Evolutionary conservation across 1,284 basidiomycete genomes (phyloP), one percentile per base, ranked within the genome.

Genomic region (Dichomitus squalens): DNA sequence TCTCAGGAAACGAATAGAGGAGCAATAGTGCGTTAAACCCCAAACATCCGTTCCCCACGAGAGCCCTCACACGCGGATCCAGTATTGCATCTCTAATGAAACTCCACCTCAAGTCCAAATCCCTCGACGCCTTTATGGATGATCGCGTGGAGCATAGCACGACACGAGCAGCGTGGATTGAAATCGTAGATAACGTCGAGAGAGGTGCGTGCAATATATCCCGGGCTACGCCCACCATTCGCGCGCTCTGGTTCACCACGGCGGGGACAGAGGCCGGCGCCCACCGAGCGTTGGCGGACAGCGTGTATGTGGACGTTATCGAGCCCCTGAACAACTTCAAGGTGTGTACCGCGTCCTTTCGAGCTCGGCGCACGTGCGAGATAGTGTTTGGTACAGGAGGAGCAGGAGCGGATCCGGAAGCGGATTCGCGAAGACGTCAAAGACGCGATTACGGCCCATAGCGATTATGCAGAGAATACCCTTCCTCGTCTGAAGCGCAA

Each of bases 351-450:
- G 6, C 34, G 4, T 39, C 18, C 25, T 58, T 23, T n/a, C 20
- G 12, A 12, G 21, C 12, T 20, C 25, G 43, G 49, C 23, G 36
- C 23, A 31, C 53, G 27, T 49, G 20, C 49, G 31, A 57, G 54
- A 52, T 49, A 38, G 46, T 47, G 7, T 25, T 49, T 31, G 48
- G 31, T 39, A 41, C 59, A 93, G 88, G 93, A 95, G 63, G 90
- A 88, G 7, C 93, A 96, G 77, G 90, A 92, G 53, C 84, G 93
- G 38, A 95, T 93, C 25, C 82, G 91, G 29, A 92, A 91, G 70
- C 86, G 92, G n/a, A 90, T 96, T 69, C 90, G 90, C 66, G 93
- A 95, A 64, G 93, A 95, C 68, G 74, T 95, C 60, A 95, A 93
- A 72, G 83, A 84, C 7, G 92, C 93, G 0, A 79, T 79, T 14